Conservation (phyloP, 768 basidiomycete species). For the Ramaria rubella region DNA sequence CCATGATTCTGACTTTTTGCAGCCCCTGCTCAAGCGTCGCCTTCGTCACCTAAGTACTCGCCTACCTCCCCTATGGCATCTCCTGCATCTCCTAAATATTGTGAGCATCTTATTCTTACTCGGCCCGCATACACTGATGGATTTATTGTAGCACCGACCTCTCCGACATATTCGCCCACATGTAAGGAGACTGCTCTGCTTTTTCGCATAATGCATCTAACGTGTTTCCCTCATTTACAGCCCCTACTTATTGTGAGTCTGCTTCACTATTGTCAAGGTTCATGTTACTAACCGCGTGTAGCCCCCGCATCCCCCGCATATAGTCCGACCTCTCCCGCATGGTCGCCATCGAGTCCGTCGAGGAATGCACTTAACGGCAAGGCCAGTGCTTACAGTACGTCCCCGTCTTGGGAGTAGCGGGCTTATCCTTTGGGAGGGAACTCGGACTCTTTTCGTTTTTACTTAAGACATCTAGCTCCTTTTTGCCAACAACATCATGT, state of each 20-base stretch:
- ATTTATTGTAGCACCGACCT: slow-evolving; percentile 61
- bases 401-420: slow-evolving; percentile 46
- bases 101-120: slow-evolving; percentile 38
- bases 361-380: slow-evolving; percentile 36
- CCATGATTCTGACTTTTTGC: slow-evolving; percentile 11
- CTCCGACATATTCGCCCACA: slow-evolving; percentile 81
- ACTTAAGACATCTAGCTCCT: slow-evolving; percentile 3
- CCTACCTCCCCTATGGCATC: slow-evolving; percentile 86
- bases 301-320: slow-evolving; percentile 83
- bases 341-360: slow-evolving; percentile 78
- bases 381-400: slow-evolving; percentile 36
- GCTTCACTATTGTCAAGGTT: not conserved
- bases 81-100: slow-evolving; percentile 89
- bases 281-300: slow-evolving; percentile 22
- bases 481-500: slow-evolving; percentile 5
- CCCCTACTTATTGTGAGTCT: slow-evolving; percentile 71
- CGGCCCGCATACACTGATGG: slow-evolving; percentile 6
- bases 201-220: slow-evolving; percentile 9
- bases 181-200: slow-evolving; percentile 48
- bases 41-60: slow-evolving; percentile 87
- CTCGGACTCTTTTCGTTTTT: not conserved
- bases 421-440: not conserved
- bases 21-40: slow-evolving; percentile 81
- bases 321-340: slow-evolving; percentile 78
- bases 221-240: slow-evolving; percentile 27